Base-by-base conservation (phyloP, 2,329 filamentous ascomycete species). In the Ceratocystis albifundus region DNA sequence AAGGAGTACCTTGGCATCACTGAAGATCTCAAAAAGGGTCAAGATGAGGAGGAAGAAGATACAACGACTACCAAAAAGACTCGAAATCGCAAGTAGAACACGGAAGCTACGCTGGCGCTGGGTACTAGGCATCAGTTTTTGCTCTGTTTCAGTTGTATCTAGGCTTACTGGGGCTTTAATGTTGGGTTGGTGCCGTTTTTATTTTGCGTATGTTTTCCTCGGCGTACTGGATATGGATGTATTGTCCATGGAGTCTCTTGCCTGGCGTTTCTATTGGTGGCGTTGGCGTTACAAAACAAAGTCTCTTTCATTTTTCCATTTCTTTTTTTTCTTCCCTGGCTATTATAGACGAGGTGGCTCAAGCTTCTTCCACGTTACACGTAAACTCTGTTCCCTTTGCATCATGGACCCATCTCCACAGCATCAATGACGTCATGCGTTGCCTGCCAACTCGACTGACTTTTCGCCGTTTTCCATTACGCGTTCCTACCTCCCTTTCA, bases 21-120 rank as follows among this genome's bases (percentile, higher is more conserved):
- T 7, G 87, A 88, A 69, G 86, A 89, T 70, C 76, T 93, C 6
- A 87, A 89, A 74, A 94, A 94, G 76, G 89, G 89, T 0, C 86
- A 89, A 71, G 88, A 91, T 69, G 86, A 88, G 72, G 89, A 93
- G 71, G 89, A 94, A 73, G 89, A 93, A 73, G 88, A 91, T 69
- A 80, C 77, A 68, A 77, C 79, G 69, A 80, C 80, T 69, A 80
- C 81, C 65, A 85, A 85, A 76, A 85, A 84, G 78, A 85, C 82
- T 66, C 77, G 83, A 71, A 82, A 80, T 69, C 79, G 83, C 67
- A 80, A 80, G 71, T 80, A 74, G 71, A 67, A 65, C 50, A 15
- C 10, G 36, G 10, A 41, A 41, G 10, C 36, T 41, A 41, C 3
- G 10, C 36, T 4, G 36, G 12, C 3, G 10, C 36, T 4, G 36